These are phyloP conservation scores for Pyrenophora seminiperda DNA, from an alignment of 2,329 filamentous ascomycete genomes.

Conservation along the genomic window DNA sequence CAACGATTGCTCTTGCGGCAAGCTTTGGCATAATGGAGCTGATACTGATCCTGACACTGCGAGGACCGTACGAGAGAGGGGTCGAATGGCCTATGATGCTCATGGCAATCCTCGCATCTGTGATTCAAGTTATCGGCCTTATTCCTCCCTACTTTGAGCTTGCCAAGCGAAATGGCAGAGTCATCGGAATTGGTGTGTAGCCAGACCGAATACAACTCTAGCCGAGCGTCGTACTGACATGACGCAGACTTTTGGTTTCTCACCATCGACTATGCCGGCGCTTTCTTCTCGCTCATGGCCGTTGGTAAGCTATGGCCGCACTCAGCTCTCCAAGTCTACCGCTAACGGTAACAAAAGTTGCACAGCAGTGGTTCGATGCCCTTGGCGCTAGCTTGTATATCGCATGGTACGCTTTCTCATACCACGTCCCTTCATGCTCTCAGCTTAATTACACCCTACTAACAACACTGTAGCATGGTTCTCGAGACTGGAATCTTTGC, in stretches of 20 bases:
- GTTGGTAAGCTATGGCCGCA: conserved; percentile 52
- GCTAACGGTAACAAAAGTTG: conserved; percentile 49
- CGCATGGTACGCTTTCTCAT: conserved; percentile 56
- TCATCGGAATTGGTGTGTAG: conserved; percentile 64
- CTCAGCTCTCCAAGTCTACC: background rate
- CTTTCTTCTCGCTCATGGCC: conserved; percentile 68
- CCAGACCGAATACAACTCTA: background rate
- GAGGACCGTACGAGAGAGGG: conserved; percentile 60
- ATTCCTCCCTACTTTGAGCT: conserved; percentile 67
- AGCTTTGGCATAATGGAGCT: conserved; percentile 61
- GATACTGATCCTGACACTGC: conserved; percentile 62
- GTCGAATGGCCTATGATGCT: conserved; percentile 60
- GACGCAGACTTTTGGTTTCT: conserved; percentile 61
- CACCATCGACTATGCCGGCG: conserved; percentile 64
- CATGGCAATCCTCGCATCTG: conserved; percentile 63
- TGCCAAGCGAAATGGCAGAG: conserved; percentile 64
- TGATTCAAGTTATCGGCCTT: conserved; percentile 62
- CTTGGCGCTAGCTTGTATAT: conserved; percentile 66
- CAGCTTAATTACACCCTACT: background rate
- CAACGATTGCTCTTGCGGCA: conserved; percentile 50
- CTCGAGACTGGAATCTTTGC: conserved; percentile 66
- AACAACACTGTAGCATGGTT: conserved; percentile 50
- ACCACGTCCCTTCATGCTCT: background rate
- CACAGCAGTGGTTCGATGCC: conserved; percentile 65
- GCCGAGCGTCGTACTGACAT: conserved; percentile 6